A percentile compares a stretch with the other conserved stretches of the same genome.
Conservation (phyloP, 352 stramenopile genomes). For the Pythium angustatum region DNA sequence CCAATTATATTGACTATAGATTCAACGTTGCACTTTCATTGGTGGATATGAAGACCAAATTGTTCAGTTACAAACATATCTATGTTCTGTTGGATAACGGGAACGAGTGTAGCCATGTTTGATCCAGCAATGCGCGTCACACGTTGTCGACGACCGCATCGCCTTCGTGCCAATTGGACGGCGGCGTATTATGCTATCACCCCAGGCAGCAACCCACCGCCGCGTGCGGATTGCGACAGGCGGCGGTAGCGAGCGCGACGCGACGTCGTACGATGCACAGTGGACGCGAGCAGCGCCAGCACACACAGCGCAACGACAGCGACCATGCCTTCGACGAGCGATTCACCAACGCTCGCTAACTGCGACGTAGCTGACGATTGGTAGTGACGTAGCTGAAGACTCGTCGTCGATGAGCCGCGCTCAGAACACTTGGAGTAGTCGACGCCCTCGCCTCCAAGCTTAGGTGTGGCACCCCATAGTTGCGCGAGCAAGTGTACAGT, state of each 20-base stretch:
- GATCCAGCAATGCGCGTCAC: too few species aligned
- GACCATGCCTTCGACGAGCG: constrained; percentile 24
- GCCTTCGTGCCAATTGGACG: too few species aligned
- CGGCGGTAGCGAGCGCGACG: constrained; percentile 33
- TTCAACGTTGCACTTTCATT: not conserved
- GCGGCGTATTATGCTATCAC: not conserved
- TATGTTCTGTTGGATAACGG: not conserved
- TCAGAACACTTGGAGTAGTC: constrained; percentile 37
- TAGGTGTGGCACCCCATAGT: constrained; percentile 39
- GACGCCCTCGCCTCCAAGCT: constrained; percentile 40
- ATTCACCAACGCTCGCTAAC: constrained; percentile 11
- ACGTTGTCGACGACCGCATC: too few species aligned
- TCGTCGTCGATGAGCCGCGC: constrained; percentile 1
- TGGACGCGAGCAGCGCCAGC: constrained; percentile 23
- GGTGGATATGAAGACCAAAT: constrained; percentile 4
- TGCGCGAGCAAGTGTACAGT: constrained; percentile 52
- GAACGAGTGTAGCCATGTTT: constrained; percentile 22
- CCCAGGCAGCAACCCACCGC: too few species aligned
- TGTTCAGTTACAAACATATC: constrained; percentile 13
- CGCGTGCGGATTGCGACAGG: constrained; percentile 4
- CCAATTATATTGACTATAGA: constrained; percentile 17
- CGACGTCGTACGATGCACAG: constrained; percentile 16
- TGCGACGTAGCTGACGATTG: not conserved
- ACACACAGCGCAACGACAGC: constrained; percentile 27
- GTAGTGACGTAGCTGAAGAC: not conserved